Conservation (phyloP, 192 early-diverging fungal genomes). For the Umbelopsis sp. region DNA sequence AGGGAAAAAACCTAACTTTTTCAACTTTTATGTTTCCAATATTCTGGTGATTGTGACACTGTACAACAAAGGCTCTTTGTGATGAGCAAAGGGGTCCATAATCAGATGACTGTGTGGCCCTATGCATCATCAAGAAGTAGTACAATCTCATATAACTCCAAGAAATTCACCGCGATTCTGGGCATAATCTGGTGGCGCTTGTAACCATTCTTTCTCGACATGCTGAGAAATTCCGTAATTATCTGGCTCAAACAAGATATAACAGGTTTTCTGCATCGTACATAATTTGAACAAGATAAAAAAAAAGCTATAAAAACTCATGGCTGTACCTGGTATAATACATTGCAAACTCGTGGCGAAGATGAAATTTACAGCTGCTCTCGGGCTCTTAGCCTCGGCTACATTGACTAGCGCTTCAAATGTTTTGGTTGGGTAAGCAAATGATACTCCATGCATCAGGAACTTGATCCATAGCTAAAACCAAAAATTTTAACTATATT, state of each 20-base stretch:
- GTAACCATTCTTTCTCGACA: not conserved
- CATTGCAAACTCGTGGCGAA: not conserved
- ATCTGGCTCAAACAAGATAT: no score
- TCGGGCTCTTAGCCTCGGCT: not conserved
- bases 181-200: conserved; percentile 10
- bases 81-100: not conserved
- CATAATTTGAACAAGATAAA: not conserved
- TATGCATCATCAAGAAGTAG: not conserved
- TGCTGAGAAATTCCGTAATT: not conserved
- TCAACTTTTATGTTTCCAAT: no score
- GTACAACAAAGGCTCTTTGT: not conserved
- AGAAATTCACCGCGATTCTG: not conserved
- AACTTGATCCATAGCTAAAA: no score
- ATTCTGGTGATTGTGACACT: not conserved
- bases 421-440: conserved; percentile 4
- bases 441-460: no score
- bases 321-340: not conserved
- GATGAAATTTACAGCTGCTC: not conserved
- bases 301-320: not conserved
- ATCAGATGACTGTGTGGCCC: conserved; percentile 4
- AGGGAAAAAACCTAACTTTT: no score
- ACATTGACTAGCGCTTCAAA: not conserved
- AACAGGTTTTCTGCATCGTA: no score
- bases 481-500: not conserved
- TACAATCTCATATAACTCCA: not conserved